Evolutionary conservation across 2,329 filamentous ascomycete species (phyloP).

Genomic region (Colletotrichum ledebouriae): DNA sequence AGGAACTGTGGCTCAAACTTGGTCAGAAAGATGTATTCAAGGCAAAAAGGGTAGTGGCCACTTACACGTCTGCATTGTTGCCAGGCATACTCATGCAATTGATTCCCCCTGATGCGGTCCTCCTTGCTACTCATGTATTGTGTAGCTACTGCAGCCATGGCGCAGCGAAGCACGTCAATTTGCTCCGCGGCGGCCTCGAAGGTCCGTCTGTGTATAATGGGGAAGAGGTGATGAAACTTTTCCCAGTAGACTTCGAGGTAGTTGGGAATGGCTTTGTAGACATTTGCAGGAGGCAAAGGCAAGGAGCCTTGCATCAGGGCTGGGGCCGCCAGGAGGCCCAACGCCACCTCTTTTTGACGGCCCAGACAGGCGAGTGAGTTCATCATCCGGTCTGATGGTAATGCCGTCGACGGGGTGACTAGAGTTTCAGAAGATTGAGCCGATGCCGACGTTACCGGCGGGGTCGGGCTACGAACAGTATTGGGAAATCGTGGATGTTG

Average conservation of each 20-base stretch:
- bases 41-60: constrained; percentile 31
- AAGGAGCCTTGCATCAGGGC: constrained; percentile 55
- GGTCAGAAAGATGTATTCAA: constrained; percentile 5
- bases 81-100: constrained; percentile 65
- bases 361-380: constrained; percentile 54
- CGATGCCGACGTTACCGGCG: constrained; percentile 58
- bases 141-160: constrained; percentile 70
- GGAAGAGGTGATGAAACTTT: constrained; percentile 61
- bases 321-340: constrained; percentile 53
- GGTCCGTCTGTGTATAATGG: constrained; percentile 64
- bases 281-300: constrained; percentile 47
- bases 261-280: constrained; percentile 59
- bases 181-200: constrained; percentile 58
- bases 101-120: constrained; percentile 63
- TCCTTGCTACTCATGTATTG: constrained; percentile 63
- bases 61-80: constrained; percentile 65
- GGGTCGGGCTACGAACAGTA: constrained; percentile 64
- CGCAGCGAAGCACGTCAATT: constrained; percentile 61
- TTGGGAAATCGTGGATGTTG: constrained; percentile 54
- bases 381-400: constrained; percentile 52
- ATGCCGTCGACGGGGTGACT: constrained; percentile 59
- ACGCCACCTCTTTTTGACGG: constrained; percentile 57
- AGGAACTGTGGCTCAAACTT: constrained; percentile 52
- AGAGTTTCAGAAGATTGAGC: constrained; percentile 63
- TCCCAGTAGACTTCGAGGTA: constrained; percentile 69